Evolutionary conservation across 108 stramenopile genomes (phyloP), one percentile per base, ranked within the genome.

Genomic region (Seminavis robusta): DNA sequence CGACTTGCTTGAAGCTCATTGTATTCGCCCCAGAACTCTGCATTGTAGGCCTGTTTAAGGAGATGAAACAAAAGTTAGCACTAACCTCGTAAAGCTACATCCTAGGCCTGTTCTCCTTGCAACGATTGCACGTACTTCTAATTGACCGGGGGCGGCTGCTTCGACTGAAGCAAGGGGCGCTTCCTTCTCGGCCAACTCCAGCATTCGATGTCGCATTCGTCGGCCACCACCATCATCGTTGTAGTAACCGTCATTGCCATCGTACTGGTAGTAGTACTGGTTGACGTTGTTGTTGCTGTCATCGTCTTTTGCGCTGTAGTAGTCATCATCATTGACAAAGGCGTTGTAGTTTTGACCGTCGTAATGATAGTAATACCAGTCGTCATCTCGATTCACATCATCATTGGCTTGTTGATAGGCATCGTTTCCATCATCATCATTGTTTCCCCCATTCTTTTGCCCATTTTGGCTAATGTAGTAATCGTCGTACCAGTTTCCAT

Each of bases 401-500:
- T 63, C 42, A 25, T 63, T 44, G 4, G 40, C 68, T 16, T 80
- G 49, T 19, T 72, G 37, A 2, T 65, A 54, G 3, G 64, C 46
- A 2, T 71, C 38, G 4, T 61, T 53, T 28, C 56, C 42, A 8
- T 64, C 42, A 26, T 63, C 32, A 32, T 59, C 37, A 28, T 56
- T 42, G 47, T 71, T 31, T 39, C 64, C 61, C 24, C 21, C 57
- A 54, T 71, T 72, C 52, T 75, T 76, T 36, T 65, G 52, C 9
- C 83, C 83, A 46, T 67, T 52, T 45, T 75, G 26, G 23, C 63
- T 65, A 46, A 92, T 92, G 64, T 79, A 88, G 43, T 86, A 76
- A 56, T 93, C 91, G 52, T 93, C 88, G 45, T 93, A 93, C 85
- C 85, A 93, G 31, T 52, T 79, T 17, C 68, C 72, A 7, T 71